Evolutionary conservation across 2,329 filamentous ascomycete genomes (phyloP).

Genomic region (Cercospora janseana): DNA sequence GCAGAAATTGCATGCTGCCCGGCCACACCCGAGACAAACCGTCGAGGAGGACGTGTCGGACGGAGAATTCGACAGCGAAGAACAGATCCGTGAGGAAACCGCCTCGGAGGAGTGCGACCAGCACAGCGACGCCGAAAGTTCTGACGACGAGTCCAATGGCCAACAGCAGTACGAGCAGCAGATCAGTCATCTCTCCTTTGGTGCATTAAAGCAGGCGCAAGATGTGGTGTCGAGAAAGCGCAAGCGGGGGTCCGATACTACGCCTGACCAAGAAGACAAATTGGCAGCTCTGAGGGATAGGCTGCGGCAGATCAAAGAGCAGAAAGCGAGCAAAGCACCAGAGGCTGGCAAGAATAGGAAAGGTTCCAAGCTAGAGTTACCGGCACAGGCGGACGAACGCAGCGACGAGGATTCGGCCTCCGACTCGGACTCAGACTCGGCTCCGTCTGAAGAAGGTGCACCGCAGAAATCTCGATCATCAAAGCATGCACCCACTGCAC

Average conservation of each 20-base stretch:
- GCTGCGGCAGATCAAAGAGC: constrained; percentile 45
- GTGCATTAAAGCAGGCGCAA: constrained; percentile 84
- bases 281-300: constrained; percentile 47
- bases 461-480: constrained; percentile 55
- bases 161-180: constrained; percentile 45
- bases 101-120: constrained; percentile 31
- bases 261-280: constrained; percentile 46
- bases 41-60: constrained; percentile 13
- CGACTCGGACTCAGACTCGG: constrained; percentile 39
- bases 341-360: constrained; percentile 20
- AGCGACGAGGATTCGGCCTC: constrained; percentile 28
- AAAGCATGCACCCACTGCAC: constrained; percentile 86
- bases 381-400: constrained; percentile 18
- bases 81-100: constrained; percentile 27
- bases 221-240: constrained; percentile 57
- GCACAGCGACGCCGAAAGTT: constrained; percentile 28
- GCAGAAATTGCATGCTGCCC: constrained; percentile 20
- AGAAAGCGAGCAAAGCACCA: constrained; percentile 23
- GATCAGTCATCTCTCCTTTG: constrained; percentile 72
- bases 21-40: constrained; percentile 18
- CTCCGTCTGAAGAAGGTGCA: constrained; percentile 43
- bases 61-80: constrained; percentile 26
- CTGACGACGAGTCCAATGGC: constrained; percentile 28
- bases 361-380: background rate
- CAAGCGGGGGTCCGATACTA: constrained; percentile 43